A percentile compares a stretch with the other conserved stretches of the same genome.
Conservation (phyloP, 2,329 filamentous ascomycete species). For the Epichloe hybrida region DNA sequence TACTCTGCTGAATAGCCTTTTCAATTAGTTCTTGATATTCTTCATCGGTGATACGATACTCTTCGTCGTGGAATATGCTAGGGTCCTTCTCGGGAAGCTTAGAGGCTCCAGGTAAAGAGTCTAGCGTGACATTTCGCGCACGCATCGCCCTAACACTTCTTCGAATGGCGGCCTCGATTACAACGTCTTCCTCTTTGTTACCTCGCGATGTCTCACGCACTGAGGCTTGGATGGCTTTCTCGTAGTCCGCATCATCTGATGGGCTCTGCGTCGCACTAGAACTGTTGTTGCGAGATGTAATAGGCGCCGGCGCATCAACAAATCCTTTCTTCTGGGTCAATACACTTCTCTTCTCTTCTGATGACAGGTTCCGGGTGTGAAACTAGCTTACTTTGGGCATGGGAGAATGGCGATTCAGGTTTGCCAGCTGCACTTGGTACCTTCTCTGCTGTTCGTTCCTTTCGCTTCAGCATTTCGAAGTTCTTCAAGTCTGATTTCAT, state of each 20-base stretch:
- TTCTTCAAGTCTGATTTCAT: conserved; percentile 46
- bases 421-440: conserved; percentile 9
- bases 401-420: conserved; percentile 12
- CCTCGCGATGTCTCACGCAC: conserved; percentile 59
- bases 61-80: conserved; percentile 24
- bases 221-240: conserved; percentile 56
- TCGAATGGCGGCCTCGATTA: conserved; percentile 60
- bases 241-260: conserved; percentile 45
- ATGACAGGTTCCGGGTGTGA: conserved; percentile 32
- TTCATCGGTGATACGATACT: conserved; percentile 38
- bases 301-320: conserved; percentile 9
- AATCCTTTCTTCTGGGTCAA: conserved; percentile 27
- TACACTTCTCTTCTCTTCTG: conserved; percentile 38
- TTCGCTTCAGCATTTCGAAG: conserved; percentile 40
- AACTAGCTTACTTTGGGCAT: conserved; percentile 32
- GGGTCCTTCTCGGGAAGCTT: conserved; percentile 13
- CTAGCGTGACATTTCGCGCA: conserved; percentile 14
- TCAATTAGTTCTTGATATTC: conserved; percentile 45
- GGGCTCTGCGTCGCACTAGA: conserved; percentile 5
- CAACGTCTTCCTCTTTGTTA: conserved; percentile 53
- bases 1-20: conserved; percentile 39
- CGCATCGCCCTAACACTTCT: conserved; percentile 50
- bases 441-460: conserved; percentile 27
- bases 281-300: conserved; percentile 4
- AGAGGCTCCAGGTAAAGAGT: conserved; percentile 13